These are phyloP conservation scores for Mycosphaerella sp. DNA, from an alignment of 2,329 filamentous ascomycete species.

Conservation along the genomic window DNA sequence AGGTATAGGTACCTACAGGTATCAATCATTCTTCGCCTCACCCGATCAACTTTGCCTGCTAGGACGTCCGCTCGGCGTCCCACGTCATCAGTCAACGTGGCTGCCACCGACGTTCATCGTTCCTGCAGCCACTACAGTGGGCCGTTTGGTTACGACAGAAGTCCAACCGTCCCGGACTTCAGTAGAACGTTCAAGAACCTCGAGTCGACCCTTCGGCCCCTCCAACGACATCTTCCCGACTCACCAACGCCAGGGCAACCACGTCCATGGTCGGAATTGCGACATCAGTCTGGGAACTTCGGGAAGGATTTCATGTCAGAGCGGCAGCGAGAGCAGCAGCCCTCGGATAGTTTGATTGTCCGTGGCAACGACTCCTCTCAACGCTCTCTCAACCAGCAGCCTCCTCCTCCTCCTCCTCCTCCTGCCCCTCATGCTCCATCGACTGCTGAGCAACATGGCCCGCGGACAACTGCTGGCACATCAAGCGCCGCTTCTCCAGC, in stretches of 20 bases:
- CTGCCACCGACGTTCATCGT: conserved; percentile 27
- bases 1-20: too few species aligned
- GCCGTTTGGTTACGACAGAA: conserved; percentile 13
- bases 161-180: conserved; percentile 10
- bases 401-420: not conserved
- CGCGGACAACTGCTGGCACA: conserved; percentile 8
- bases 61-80: conserved; percentile 20
- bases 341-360: conserved; percentile 21
- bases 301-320: conserved; percentile 35
- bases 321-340: conserved; percentile 23
- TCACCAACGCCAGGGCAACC: conserved; percentile 18
- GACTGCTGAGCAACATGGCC: conserved; percentile 11
- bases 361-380: conserved; percentile 15
- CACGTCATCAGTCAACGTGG: conserved; percentile 28
- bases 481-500: conserved; percentile 13
- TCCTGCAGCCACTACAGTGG: conserved; percentile 23
- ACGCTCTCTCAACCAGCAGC: conserved; percentile 7
- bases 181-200: conserved; percentile 7
- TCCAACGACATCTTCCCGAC: conserved; percentile 15
- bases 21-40: not conserved
- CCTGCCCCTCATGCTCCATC: not conserved
- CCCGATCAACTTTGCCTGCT: not conserved
- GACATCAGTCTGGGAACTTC: conserved; percentile 23
- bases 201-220: conserved; percentile 10
- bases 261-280: conserved; percentile 30